These are phyloP conservation scores for Aspergillus costaricaensis DNA, from an alignment of 2,329 filamentous ascomycete genomes.

Conservation along the genomic window DNA sequence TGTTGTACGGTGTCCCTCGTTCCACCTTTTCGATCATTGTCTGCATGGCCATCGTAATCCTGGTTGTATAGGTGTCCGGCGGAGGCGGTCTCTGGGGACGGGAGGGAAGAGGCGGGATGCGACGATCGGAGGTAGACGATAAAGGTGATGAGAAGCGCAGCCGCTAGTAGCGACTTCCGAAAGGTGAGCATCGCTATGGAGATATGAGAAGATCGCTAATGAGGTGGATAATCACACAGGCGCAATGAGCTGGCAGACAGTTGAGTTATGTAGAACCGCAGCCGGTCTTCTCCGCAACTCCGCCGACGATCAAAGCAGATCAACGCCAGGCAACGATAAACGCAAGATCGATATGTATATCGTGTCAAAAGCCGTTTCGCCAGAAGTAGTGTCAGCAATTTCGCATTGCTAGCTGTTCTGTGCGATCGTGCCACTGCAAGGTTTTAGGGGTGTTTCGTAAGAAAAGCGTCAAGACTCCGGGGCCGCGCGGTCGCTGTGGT, in stretches of 20 bases:
- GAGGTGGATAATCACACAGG: conserved; percentile 2
- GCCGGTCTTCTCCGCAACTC: conserved; percentile 17
- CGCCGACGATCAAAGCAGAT: conserved; percentile 12
- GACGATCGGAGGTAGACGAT: conserved; percentile 69
- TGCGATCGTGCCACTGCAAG: not conserved
- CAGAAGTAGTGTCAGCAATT: conserved; percentile 1
- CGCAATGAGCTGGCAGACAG: not conserved
- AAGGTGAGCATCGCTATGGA: conserved; percentile 69
- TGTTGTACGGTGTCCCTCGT: conserved; percentile 24
- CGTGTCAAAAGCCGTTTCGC: conserved; percentile 12
- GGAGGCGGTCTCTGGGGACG: conserved; percentile 27
- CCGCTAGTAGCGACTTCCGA: conserved; percentile 71
- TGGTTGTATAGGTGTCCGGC: conserved; percentile 28
- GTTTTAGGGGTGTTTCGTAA: not conserved
- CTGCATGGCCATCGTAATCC: conserved; percentile 14
- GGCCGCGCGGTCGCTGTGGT: not conserved
- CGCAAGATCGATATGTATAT: not conserved
- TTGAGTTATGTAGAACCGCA: not conserved
- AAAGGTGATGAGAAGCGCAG: conserved; percentile 67
- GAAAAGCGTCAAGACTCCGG: not conserved
- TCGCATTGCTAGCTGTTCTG: conserved; percentile 16
- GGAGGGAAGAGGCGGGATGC: conserved; percentile 55
- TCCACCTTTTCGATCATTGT: conserved; percentile 17
- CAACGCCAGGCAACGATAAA: not conserved
- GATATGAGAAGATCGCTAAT: conserved; percentile 5